Base-by-base conservation (phyloP, 148 eudicot genomes). In the Cornus kousa region DNA sequence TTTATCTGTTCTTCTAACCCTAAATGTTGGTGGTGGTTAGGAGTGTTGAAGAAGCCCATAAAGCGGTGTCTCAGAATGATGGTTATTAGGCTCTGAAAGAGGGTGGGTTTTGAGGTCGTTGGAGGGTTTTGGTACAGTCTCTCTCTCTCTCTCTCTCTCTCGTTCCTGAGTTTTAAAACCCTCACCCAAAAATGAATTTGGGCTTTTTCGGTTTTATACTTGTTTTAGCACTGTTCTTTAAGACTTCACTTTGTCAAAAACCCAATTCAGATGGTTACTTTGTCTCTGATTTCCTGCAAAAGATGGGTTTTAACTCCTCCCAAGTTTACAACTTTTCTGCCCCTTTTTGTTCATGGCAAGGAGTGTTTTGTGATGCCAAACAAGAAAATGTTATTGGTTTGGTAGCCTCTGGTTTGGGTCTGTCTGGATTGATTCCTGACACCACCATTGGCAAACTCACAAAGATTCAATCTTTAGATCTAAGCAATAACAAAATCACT, bases 241-340 rank as follows among this genome's bases (percentile, higher is more conserved):
- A 74, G 77, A 81, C 85, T 69, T 68, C 74, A 62, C 5, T 79
- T 78, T 82, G 85, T 68, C 86, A 89, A 77, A 74, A 79, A 81
- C 92, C 90, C 85, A 89, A 89, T 39, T 84, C 92, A 78, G 92
- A 89, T 84, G 88, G 70, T 59, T 84, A 64, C 82, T 89, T 86
- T 70, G 80, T 89, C 73, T 84, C 75, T 78, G 83, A 79, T 48
- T 89, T 89, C 84, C 83, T 89, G 43, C 74, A 78, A 43, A 88
- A 83, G 46, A 90, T 90, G 93, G 89, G 89, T 24, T 20, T 87
- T n/a, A 82, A 68, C 11, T 72, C 85, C 40, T 57, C 85, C 20
- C 67, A 77, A 65, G 48, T 40, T 76, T 67, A 79, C 76, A 84
- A 85, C 73, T 80, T 87, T 72, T 81, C 91, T 65, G 72, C 84